Evolutionary conservation across 2,329 filamentous ascomycete genomes (phyloP), one percentile per base, ranked within the genome.

Genomic region (Neurospora sp.): DNA sequence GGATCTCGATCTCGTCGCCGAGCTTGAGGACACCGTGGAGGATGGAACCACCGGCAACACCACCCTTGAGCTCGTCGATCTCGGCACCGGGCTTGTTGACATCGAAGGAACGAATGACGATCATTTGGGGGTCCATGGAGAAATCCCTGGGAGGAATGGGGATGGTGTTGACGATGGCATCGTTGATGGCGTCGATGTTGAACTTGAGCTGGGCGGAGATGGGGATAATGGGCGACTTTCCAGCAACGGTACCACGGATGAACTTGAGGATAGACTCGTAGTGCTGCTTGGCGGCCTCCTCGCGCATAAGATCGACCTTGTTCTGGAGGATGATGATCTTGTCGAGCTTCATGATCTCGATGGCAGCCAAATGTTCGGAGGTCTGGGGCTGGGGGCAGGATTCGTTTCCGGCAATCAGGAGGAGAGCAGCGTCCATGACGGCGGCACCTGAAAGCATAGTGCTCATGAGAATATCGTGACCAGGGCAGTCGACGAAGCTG

Each of bases 391-490:
- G 96, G 40, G 96, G 96, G 85, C 96, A 98, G 68, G 92, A 90
- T 90, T 99, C 96, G 84, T 99, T 99, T 80, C 96, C 96, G 72
- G 96, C 96, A 80, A 99, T 97, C 69, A 99, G 87, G 69, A 99
- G 89, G 71, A 99, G 88, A 19, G 96, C 96, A 74, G 96, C 96
- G 83, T 99, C 96, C 96, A 99, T 99, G 87, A 99, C 96, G 74
- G 96, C 96, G 77, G 96, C 96, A 79, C 96, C 96, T 79, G 96
- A 99, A 86, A 99, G 90, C 96, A 99, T 99, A 77, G 96, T 99
- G 83, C 95, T 98, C 96, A 99, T 99, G 81, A 99, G 94, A 93
- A 99, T 99, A 84, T 99, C 96, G 92, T 99, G 96, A 82, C 96
- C 96, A 70, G 96, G 96, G 86, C 96, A 98, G 82, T 98, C 96